Percentiles rank a stretch among this genome's conserved stretches.
Conservation (phyloP, 2,329 filamentous ascomycete species). For the Curvularia spicifera region DNA sequence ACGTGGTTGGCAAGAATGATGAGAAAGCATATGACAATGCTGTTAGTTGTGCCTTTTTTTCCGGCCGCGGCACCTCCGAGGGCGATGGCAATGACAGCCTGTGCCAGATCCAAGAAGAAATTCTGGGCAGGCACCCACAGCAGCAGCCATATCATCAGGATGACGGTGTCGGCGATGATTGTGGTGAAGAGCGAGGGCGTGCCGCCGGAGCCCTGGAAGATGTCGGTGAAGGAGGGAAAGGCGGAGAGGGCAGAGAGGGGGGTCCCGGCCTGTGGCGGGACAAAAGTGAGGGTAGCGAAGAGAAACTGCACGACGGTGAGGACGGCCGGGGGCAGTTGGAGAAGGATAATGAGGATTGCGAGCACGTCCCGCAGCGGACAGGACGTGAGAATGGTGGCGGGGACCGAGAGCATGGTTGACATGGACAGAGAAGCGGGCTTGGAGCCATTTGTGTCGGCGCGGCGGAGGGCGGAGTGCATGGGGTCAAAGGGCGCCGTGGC, state of each 20-base stretch:
- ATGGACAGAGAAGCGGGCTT: constrained; percentile 72
- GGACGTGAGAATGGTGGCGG: constrained; percentile 84
- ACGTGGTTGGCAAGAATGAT: constrained; percentile 65
- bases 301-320: constrained; percentile 89
- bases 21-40: constrained; percentile 72
- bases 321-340: constrained; percentile 87
- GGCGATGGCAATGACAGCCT: constrained; percentile 91
- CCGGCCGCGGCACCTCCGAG: constrained; percentile 80
- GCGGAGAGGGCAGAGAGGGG: constrained; percentile 76
- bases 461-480: constrained; percentile 62
- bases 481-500: constrained; percentile 45
- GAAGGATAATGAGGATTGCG: constrained; percentile 92
- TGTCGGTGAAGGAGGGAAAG: constrained; percentile 82
- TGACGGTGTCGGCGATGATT: constrained; percentile 80
- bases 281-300: constrained; percentile 91
- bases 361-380: constrained; percentile 94
- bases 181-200: constrained; percentile 87
- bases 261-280: constrained; percentile 76
- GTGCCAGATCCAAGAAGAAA: constrained; percentile 86
- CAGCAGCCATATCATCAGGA: constrained; percentile 84
- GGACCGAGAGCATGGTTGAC: constrained; percentile 71
- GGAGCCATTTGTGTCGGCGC: constrained; percentile 65
- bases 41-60: constrained; percentile 71
- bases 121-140: constrained; percentile 87
- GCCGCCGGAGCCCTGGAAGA: constrained; percentile 85